phyloP scores from a whole-genome alignment of 1,139 yeast genomes.

The Suhomyces ambrosiae region DNA sequence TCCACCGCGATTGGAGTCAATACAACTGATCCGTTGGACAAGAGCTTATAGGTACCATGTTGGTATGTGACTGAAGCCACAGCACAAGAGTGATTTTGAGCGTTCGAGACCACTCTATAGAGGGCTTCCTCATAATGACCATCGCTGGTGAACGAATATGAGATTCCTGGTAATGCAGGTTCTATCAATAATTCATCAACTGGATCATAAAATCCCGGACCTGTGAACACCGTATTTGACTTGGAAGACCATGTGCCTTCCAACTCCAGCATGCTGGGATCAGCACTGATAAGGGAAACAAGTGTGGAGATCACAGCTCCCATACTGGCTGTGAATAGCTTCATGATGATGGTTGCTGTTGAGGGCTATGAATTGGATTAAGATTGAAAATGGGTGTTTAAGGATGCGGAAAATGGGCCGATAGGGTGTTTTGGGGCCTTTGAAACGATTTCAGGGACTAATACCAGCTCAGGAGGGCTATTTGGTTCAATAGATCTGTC shows the following conservation, averaged over 20 bases:
- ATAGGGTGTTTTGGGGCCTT: too few relatives aligned
- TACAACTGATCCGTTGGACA: constrained; percentile 65
- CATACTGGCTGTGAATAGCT: constrained; percentile 9
- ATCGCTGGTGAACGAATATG: constrained; percentile 89
- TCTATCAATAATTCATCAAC: constrained; percentile 91
- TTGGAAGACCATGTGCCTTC: constrained; percentile 97
- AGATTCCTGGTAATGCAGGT: constrained; percentile 92
- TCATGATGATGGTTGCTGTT: constrained; percentile 10
- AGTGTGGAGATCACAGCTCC: constrained; percentile 8
- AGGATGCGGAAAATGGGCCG: neutral
- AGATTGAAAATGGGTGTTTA: neutral
- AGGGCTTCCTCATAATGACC: constrained; percentile 90
- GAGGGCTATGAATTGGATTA: neutral
- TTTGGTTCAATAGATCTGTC: too few relatives aligned
- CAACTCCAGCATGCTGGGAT: constrained; percentile 38
- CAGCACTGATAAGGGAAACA: constrained; percentile 10
- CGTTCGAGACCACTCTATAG: constrained; percentile 73
- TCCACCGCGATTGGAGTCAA: constrained; percentile 81
- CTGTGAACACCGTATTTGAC: constrained; percentile 92
- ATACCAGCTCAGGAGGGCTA: too few relatives aligned
- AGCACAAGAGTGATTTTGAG: constrained; percentile 79
- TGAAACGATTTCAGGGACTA: too few relatives aligned
- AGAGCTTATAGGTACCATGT: constrained; percentile 77
- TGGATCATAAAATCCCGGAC: constrained; percentile 96
- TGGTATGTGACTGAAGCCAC: constrained; percentile 80